Evolutionary conservation across 148 eudicot genomes (phyloP).

Genomic region (Camellia lanceoleosa): DNA sequence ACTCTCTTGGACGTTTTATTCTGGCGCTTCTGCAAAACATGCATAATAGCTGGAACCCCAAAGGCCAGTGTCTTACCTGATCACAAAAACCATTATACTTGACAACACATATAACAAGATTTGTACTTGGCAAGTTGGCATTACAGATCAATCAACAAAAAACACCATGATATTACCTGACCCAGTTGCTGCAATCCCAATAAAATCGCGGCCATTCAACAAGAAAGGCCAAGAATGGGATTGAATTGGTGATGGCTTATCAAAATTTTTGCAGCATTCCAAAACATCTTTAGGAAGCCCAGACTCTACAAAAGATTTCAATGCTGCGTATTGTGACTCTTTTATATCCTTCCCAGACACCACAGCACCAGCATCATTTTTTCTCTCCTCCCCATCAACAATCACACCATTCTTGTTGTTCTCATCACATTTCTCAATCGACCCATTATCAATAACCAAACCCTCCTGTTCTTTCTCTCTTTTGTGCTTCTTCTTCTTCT

Average conservation of each 20-base stretch:
- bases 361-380: slow-evolving; percentile 47
- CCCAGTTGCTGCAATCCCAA: slow-evolving; percentile 96
- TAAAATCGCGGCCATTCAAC: slow-evolving; percentile 73
- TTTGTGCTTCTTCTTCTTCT: slow-evolving; percentile 23
- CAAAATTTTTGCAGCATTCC: slow-evolving; percentile 57
- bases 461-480: slow-evolving; percentile 1
- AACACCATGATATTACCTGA: slow-evolving; percentile 53
- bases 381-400: slow-evolving; percentile 39
- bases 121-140: background rate
- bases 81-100: slow-evolving; percentile 9
- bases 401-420: slow-evolving; percentile 2
- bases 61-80: slow-evolving; percentile 95
- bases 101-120: slow-evolving; percentile 7
- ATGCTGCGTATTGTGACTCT: slow-evolving; percentile 45
- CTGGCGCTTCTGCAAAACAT: slow-evolving; percentile 62
- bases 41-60: slow-evolving; percentile 94
- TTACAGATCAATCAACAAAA: background rate
- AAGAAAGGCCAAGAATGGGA: slow-evolving; percentile 93
- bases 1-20: slow-evolving; percentile 38
- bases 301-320: slow-evolving; percentile 60
- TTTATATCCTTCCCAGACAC: slow-evolving; percentile 75
- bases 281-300: slow-evolving; percentile 60
- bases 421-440: slow-evolving; percentile 7
- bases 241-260: slow-evolving; percentile 92
- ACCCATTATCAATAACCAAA: background rate